Evolutionary conservation across 345 rosid species (phyloP), one percentile per base, ranked within the genome.

Genomic region (Boechera retrofracta): DNA sequence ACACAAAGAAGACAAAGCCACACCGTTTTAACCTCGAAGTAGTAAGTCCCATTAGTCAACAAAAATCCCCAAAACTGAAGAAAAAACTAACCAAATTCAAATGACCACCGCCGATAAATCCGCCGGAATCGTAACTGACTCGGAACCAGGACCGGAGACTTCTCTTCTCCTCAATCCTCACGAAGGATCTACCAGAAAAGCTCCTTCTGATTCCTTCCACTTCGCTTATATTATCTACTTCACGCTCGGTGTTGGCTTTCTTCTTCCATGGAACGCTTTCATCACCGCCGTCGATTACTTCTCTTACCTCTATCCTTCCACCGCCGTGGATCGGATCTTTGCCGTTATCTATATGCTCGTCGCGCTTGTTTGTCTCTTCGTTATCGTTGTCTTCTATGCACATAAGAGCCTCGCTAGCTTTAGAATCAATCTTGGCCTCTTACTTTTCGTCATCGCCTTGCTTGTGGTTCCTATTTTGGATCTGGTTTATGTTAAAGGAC

Each of bases 211-310:
- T 84, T 55, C 84, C 0, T 92, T 82, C 84, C 87, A 95, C 67
- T 78, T 95, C 2, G 96, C 93, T 28, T 95, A 95, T 86, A 83
- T 86, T 35, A 87, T 91, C 85, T 84, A 92, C 94, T 95, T 95
- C 81, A 84, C 91, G 0, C 82, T 95, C 28, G 97, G 99, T 24
- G 65, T 88, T 8, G 97, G 99, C 45, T 91, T 71, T 48, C 93
- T 95, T 61, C 92, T 95, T 81, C 99, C 99, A n/a, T 92, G 99
- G 99, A 95, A 95, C 88, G 79, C 96, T 47, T 95, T 89, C 91
- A 91, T 95, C 84, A 95, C 99, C 39, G 97, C 97, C 83, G 96
- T 92, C 76, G 99, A 95, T 74, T 95, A 91, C 90, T 95, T 95
- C 86, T 79, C 92, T 73, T 88, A 85, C 85, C 86, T 92, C 82